These are phyloP conservation scores for Penicillium sp. DNA, from an alignment of 2,329 filamentous ascomycete species.

Conservation along the genomic window DNA sequence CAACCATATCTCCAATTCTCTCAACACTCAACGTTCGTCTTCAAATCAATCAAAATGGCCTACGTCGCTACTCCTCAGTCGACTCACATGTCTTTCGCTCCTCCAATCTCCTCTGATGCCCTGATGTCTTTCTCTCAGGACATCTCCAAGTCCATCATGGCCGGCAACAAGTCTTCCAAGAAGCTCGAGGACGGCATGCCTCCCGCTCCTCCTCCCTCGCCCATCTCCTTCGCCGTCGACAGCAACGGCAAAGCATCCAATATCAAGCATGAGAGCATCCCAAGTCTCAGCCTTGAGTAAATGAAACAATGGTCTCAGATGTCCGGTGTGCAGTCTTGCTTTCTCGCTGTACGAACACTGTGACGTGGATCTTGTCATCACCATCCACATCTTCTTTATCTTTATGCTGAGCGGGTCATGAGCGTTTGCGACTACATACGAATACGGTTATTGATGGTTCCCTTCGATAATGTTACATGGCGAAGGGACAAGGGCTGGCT, in stretches of 20 bases:
- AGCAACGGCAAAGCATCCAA: constrained; percentile 10
- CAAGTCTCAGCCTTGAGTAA: constrained; percentile 22
- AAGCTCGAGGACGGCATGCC: constrained; percentile 25
- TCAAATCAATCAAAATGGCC: constrained; percentile 1
- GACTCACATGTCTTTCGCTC: constrained; percentile 18
- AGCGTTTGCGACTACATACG: not conserved
- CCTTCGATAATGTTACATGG: not conserved
- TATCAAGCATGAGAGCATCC: constrained; percentile 18
- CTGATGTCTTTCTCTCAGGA: constrained; percentile 36
- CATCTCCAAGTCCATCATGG: constrained; percentile 41
- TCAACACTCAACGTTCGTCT: not conserved
- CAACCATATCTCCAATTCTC: not conserved
- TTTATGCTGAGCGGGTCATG: not conserved
- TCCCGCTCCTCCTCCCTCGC: constrained; percentile 24
- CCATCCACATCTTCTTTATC: not conserved
- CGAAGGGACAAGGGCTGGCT: not conserved
- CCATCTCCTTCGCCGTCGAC: constrained; percentile 20
- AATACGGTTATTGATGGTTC: not conserved
- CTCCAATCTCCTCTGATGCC: constrained; percentile 19
- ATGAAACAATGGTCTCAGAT: not conserved
- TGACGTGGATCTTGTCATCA: not conserved
- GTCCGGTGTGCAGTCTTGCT: not conserved
- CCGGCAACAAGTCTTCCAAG: constrained; percentile 30
- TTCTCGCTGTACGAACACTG: not conserved
- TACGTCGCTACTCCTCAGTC: constrained; percentile 20